Evolutionary conservation across 2,329 filamentous ascomycete species (phyloP).

Genomic region (Colletotrichum filicis): DNA sequence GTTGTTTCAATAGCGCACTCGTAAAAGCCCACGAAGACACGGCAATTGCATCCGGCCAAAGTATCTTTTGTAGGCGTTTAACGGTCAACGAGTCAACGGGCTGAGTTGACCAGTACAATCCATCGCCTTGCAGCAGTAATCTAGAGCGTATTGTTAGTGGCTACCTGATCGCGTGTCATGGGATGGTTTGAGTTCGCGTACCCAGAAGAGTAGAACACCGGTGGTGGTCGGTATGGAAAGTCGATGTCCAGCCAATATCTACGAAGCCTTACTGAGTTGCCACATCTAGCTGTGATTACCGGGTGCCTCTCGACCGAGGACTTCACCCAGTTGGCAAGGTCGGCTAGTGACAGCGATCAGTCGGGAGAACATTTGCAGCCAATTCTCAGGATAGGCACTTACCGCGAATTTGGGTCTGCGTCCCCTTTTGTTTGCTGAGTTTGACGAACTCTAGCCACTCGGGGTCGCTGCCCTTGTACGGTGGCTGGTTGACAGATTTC

Average conservation of each 20-base stretch:
- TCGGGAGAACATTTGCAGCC: not conserved
- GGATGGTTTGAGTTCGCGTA: conserved; percentile 48
- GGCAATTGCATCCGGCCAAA: conserved; percentile 65
- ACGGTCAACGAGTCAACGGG: conserved; percentile 60
- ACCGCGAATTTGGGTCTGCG: conserved; percentile 54
- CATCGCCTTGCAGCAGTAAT: conserved; percentile 60
- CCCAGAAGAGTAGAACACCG: conserved; percentile 69
- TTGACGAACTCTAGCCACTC: conserved; percentile 72
- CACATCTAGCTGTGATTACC: conserved; percentile 55
- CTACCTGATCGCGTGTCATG: too few species aligned
- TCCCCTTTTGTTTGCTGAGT: conserved; percentile 63
- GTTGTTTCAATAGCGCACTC: conserved; percentile 58
- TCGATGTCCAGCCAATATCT: conserved; percentile 71
- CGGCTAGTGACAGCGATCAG: conserved; percentile 44
- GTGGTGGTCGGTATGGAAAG: conserved; percentile 68
- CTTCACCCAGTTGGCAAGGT: conserved; percentile 56
- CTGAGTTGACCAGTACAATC: conserved; percentile 57
- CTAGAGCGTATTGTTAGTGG: conserved; percentile 47
- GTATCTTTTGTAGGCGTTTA: conserved; percentile 55
- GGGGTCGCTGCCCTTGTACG: conserved; percentile 67
- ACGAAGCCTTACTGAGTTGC: conserved; percentile 59
- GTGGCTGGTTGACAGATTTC: conserved; percentile 56
- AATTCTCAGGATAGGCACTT: not conserved
- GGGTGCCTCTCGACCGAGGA: conserved; percentile 54
- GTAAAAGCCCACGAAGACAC: conserved; percentile 63